Evolutionary conservation across 495 filamentous ascomycete genomes (phyloP), one percentile per base, ranked within the genome.

Genomic region (Aspergillus nanangensis): DNA sequence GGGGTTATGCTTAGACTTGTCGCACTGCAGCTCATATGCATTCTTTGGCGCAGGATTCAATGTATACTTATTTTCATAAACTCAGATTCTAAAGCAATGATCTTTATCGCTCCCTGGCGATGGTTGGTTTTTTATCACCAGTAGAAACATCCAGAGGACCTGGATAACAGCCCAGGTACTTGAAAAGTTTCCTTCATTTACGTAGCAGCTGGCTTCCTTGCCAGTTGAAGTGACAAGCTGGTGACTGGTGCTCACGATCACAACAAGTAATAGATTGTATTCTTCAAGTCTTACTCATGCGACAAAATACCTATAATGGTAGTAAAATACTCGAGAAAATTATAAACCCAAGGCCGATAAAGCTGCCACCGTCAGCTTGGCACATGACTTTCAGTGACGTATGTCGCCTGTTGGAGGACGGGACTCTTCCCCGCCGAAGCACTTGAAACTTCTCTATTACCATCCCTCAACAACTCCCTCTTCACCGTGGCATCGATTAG

Each of bases 321-420:
- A n/a, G n/a, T n/a, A n/a, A n/a, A n/a, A n/a, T n/a, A n/a, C n/a
- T n/a, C n/a, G n/a, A n/a, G n/a, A n/a, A n/a, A n/a, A n/a, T n/a
- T n/a, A n/a, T n/a, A n/a, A n/a, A n/a, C n/a, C n/a, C n/a, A n/a
- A n/a, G n/a, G n/a, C n/a, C n/a, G n/a, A n/a, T n/a, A n/a, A n/a
- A n/a, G n/a, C n/a, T n/a, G n/a, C n/a, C n/a, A n/a, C n/a, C n/a
- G n/a, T n/a, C 25, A 29, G 5, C 25, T 29, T 31, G 32, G 57
- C 56, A 62, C 55, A 58, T 70, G 62, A 67, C 62, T 39, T 43
- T 23, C 21, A 48, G 58, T 66, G 62, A 66, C 62, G 62, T 66
- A 61, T 56, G 32, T 29, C 5, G 17, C 32, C 41, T 29, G 15
- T 24, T 25, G 33, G 33, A 44, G 29, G 13, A 13, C 21, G 18